These are phyloP conservation scores for Ambrosia trifida DNA, from an alignment of 129 eudicot genomes.

Conservation along the genomic window DNA sequence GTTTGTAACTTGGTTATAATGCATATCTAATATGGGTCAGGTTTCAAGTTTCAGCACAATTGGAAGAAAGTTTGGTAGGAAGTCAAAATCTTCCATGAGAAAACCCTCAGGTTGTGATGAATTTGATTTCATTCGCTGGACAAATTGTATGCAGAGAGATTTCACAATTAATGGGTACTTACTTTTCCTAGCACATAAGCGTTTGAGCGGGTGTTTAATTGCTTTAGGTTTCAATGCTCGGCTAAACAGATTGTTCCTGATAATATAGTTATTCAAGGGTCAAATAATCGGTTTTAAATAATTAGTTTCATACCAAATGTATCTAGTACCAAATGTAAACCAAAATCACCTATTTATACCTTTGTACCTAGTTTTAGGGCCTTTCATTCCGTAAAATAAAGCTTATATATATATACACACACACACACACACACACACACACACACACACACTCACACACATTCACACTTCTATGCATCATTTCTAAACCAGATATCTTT, in stretches of 20 bases:
- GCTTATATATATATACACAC: background rate
- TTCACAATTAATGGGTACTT: constrained; percentile 67
- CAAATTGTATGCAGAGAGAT: constrained; percentile 59
- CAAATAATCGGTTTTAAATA: constrained; percentile 1
- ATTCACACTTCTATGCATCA: background rate
- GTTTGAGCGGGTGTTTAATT: constrained; percentile 11
- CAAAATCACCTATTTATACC: background rate
- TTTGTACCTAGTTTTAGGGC: constrained; percentile 5
- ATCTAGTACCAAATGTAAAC: background rate
- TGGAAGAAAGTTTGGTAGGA: constrained; percentile 43
- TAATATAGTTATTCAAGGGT: background rate
- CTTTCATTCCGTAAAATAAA: background rate
- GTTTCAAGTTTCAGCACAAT: constrained; percentile 71
- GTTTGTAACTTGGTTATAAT: constrained; percentile 13
- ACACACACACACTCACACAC: too few relatives aligned
- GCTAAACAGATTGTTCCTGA: background rate
- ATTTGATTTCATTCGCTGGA: constrained; percentile 60
- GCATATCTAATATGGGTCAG: constrained; percentile 36
- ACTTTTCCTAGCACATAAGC: constrained; percentile 24
- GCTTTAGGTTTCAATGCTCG: background rate
- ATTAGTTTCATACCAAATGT: background rate
- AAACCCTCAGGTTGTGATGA: constrained; percentile 48
- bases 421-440: too few relatives aligned
- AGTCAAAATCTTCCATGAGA: constrained; percentile 23
- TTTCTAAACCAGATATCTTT: constrained; percentile 13